phyloP scores from a whole-genome alignment of 768 basidiomycete species.

The Hericium erinaceus region DNA sequence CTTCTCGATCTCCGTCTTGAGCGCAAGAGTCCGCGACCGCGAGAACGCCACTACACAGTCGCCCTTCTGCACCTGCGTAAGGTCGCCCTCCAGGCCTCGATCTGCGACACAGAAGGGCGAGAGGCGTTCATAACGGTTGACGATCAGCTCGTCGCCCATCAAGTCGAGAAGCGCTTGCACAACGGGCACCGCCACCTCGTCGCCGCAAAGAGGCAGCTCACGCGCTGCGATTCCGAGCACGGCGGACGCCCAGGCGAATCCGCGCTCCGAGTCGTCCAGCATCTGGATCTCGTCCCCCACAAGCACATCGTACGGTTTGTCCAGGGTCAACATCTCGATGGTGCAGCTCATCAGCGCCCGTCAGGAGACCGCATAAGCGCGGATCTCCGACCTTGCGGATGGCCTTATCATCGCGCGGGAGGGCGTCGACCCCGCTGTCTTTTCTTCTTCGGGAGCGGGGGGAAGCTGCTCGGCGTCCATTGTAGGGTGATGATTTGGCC shows the following conservation, averaged over 20 bases:
- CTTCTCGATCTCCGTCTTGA: slow-evolving; percentile 67
- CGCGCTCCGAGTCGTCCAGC: slow-evolving; percentile 73
- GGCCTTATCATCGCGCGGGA: slow-evolving; percentile 9
- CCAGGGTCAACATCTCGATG: slow-evolving; percentile 75
- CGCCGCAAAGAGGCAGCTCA: slow-evolving; percentile 92
- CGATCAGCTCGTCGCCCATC: slow-evolving; percentile 73
- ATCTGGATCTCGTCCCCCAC: slow-evolving; percentile 98
- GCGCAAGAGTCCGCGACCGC: slow-evolving; percentile 59
- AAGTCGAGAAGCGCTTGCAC: slow-evolving; percentile 56
- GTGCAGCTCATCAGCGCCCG: slow-evolving; percentile 85
- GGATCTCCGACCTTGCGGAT: slow-evolving; percentile 30
- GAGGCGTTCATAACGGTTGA: slow-evolving; percentile 82
- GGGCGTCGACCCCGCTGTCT: slow-evolving; percentile 27
- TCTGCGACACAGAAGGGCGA: slow-evolving; percentile 72
- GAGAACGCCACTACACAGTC: slow-evolving; percentile 91
- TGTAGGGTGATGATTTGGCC: slow-evolving; percentile 81
- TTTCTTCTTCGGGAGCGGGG: slow-evolving; percentile 24
- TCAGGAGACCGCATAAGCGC: slow-evolving; percentile 74
- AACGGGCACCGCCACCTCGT: slow-evolving; percentile 85
- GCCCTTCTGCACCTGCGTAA: slow-evolving; percentile 56
- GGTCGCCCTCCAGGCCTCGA: slow-evolving; percentile 50
- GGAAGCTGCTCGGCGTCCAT: slow-evolving; percentile 30
- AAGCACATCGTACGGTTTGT: slow-evolving; percentile 54
- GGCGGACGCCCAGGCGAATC: slow-evolving; percentile 74
- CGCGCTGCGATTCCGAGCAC: slow-evolving; percentile 66